Conservation (phyloP, 306 rosid species). For the Cucumis cinereus region DNA sequence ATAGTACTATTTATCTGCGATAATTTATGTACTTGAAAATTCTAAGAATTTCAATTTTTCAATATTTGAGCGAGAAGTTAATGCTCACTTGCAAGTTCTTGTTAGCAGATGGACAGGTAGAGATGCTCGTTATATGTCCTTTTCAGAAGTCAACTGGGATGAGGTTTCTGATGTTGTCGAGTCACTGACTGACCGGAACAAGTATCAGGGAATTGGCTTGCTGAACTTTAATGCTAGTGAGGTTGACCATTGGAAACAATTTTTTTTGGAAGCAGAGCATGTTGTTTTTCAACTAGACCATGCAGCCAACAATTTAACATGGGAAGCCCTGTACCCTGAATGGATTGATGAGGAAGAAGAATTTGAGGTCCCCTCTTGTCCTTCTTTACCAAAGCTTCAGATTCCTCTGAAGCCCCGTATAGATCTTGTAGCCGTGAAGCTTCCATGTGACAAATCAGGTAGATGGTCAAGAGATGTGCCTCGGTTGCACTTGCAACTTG, state of each 20-base stretch:
- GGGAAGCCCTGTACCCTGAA: conserved; percentile 72
- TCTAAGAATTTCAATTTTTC: background rate
- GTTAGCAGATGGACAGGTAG: conserved; percentile 20
- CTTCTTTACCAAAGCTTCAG: conserved; percentile 51
- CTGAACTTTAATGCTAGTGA: conserved; percentile 66
- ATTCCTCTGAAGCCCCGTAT: conserved; percentile 51
- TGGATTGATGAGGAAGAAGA: conserved; percentile 97
- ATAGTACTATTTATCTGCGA: background rate
- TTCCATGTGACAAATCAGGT: conserved; percentile 67
- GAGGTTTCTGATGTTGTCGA: conserved; percentile 37
- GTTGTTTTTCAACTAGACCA: conserved; percentile 35
- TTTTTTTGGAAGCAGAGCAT: conserved; percentile 59
- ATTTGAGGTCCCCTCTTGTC: conserved; percentile 71
- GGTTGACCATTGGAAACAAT: conserved; percentile 54
- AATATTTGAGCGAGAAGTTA: background rate
- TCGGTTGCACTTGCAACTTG: conserved; percentile 84
- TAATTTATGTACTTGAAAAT: background rate
- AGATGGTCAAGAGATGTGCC: conserved; percentile 78
- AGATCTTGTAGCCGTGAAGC: conserved; percentile 78
- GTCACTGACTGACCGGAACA: conserved; percentile 34
- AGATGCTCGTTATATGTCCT: conserved; percentile 44
- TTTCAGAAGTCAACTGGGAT: conserved; percentile 49
- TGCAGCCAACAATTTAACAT: conserved; percentile 42
- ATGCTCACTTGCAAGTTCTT: conserved; percentile 29
- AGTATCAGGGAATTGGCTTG: conserved; percentile 65